These are phyloP conservation scores for Naegleria lovaniensis DNA, from an alignment of 208 protist genomes.

Conservation along the genomic window DNA sequence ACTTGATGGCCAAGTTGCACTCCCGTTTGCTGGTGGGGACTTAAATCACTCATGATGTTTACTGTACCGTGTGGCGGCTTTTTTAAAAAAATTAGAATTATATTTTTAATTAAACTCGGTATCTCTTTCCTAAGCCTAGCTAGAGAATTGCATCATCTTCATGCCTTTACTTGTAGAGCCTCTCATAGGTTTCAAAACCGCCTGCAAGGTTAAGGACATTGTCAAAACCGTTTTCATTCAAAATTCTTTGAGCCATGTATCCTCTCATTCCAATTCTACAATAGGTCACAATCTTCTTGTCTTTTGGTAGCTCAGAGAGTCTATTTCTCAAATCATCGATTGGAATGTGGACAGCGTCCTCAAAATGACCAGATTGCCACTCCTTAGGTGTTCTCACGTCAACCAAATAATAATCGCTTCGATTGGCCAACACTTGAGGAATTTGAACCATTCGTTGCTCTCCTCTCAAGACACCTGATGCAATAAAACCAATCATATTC, in stretches of 20 bases:
- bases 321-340: constrained; percentile 12
- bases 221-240: constrained; percentile 10
- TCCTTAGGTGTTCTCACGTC: constrained; percentile 12
- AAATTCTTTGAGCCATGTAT: constrained; percentile 15
- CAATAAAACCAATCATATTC: constrained; percentile 44
- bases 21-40: background rate
- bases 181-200: constrained; percentile 9
- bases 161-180: background rate
- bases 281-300: constrained; percentile 6
- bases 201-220: background rate
- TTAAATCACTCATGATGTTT: too few species aligned
- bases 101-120: too few species aligned
- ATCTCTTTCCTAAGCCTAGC: too few species aligned
- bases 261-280: constrained; percentile 24
- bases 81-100: too few species aligned
- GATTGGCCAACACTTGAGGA: background rate
- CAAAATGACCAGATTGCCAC: constrained; percentile 7
- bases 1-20: background rate
- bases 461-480: background rate
- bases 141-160: too few species aligned
- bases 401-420: background rate
- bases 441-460: background rate
- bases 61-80: too few species aligned
- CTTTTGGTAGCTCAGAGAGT: background rate
- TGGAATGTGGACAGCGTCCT: background rate